These are phyloP conservation scores for Calonectria fujianensis DNA, from an alignment of 2,329 filamentous ascomycete species.

Conservation along the genomic window DNA sequence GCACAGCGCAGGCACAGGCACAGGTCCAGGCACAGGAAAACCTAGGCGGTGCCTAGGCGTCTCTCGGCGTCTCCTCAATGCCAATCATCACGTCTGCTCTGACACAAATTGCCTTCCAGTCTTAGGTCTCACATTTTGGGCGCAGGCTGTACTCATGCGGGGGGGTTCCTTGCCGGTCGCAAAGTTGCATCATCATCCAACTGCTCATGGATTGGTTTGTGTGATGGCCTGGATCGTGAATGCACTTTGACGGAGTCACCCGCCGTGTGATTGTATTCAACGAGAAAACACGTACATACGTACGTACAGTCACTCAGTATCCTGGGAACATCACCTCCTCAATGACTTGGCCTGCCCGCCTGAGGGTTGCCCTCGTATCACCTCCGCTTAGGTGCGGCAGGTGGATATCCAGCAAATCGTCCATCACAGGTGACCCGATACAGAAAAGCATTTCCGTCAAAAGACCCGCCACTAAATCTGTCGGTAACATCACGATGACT, in stretches of 20 bases:
- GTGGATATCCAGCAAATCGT: conserved; percentile 32
- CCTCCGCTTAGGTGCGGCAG: conserved; percentile 43
- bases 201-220: conserved; percentile 46
- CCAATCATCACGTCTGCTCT: conserved; percentile 30
- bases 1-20: conserved; percentile 17
- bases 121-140: conserved; percentile 35
- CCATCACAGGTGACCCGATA: conserved; percentile 35
- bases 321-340: conserved; percentile 37
- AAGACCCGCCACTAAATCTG: conserved; percentile 28
- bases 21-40: conserved; percentile 26
- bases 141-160: conserved; percentile 29
- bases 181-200: conserved; percentile 37
- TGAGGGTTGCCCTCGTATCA: conserved; percentile 38
- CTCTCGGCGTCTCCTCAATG: conserved; percentile 33
- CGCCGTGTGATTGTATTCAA: conserved; percentile 45
- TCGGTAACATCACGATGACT: conserved; percentile 15
- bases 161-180: conserved; percentile 44
- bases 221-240: conserved; percentile 46
- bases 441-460: conserved; percentile 33
- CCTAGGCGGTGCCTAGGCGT: conserved; percentile 16
- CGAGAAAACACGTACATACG: conserved; percentile 34
- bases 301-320: conserved; percentile 27
- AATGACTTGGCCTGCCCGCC: conserved; percentile 25
- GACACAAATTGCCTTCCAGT: conserved; percentile 30
- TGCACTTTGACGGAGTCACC: conserved; percentile 41